Conservation (phyloP, 1,139 yeast species). For the Kluyveromyces sp. region DNA sequence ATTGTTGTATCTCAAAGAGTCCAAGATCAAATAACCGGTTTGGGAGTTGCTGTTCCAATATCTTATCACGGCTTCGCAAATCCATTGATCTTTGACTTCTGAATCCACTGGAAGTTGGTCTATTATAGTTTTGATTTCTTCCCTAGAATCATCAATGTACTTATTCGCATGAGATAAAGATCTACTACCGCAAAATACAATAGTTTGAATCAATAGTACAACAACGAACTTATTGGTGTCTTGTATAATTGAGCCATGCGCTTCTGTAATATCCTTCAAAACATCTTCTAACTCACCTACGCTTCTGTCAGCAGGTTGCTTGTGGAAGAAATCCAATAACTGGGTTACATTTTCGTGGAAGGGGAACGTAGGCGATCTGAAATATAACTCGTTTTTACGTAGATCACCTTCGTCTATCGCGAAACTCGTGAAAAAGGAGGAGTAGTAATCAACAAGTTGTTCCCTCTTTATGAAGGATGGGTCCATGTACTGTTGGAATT, state of each 20-base stretch:
- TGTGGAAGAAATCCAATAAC: slow-evolving; percentile 33
- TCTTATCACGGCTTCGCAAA: slow-evolving; percentile 60
- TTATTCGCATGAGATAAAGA: slow-evolving; percentile 81
- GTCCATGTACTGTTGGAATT: slow-evolving; percentile 60
- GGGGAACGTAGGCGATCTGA: slow-evolving; percentile 32
- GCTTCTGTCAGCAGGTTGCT: slow-evolving; percentile 30
- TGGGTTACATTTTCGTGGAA: slow-evolving; percentile 29
- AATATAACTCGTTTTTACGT: slow-evolving; percentile 29
- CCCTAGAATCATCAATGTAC: slow-evolving; percentile 52
- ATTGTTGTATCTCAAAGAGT: slow-evolving; percentile 49
- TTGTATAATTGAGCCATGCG: slow-evolving; percentile 24
- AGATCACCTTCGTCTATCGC: slow-evolving; percentile 25
- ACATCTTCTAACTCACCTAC: slow-evolving; percentile 30
- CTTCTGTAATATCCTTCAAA: slow-evolving; percentile 33
- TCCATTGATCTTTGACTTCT: slow-evolving; percentile 35
- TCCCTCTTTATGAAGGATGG: slow-evolving; percentile 38
- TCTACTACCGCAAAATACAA: slow-evolving; percentile 80
- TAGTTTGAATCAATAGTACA: slow-evolving; percentile 59
- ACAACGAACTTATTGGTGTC: slow-evolving; percentile 46
- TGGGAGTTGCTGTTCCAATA: slow-evolving; percentile 82
- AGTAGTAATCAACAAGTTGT: slow-evolving; percentile 34
- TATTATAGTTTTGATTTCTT: slow-evolving; percentile 44
- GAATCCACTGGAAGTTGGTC: slow-evolving; percentile 34
- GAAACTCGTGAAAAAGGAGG: slow-evolving; percentile 28
- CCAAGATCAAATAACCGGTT: slow-evolving; percentile 67